Evolutionary conservation across 257 asterid genomes (phyloP), one percentile per base, ranked within the genome.

Genomic region (Asclepias syriaca): DNA sequence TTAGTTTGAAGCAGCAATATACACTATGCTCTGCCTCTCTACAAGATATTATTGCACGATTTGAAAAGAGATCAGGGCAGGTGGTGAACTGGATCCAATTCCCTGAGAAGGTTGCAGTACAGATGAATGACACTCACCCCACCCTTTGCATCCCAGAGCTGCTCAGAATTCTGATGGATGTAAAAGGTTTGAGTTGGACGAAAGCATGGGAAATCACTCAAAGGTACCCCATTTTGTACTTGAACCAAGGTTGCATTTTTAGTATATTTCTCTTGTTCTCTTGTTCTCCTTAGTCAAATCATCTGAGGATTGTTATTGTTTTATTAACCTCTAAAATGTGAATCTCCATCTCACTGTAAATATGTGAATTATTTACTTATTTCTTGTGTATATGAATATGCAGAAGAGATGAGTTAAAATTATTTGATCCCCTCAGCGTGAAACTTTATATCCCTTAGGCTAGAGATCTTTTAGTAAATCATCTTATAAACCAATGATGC

Each of bases 111-210:
- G 94, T 84, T 65, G 87, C 90, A 61, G 83, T 87, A 4, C 90
- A 88, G 66, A 85, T 88, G 94, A 88, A 85, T 57, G 89, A 88
- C 45, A 88, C 94, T 45, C 91, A 88, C 74, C 94, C 94, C 1
- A 88, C 90, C 5, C 81, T 88, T 54, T 88, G 91, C 58, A 85
- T 85, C 74, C 93, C 94, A 22, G 94, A 88, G 76, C 80, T 88
- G 40, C 84, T 88, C 72, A 75, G 90, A 73, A 78, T 88, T 65
- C 64, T 88, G 75, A 57, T 84, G 49, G 94, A 88, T 70, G 81
- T 77, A 68, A 88, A 88, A 71, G 91, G 94, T 27, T 71, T 88
- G 74, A 82, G 80, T 81, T 88, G 94, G 90, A 65, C 71, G 14
- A 80, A 84, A 82, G 88, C 94, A 51, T 88, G 94, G 89, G 77